Evolutionary conservation across 305 asterid genomes (phyloP).

Genomic region (Solanum hybrid): DNA sequence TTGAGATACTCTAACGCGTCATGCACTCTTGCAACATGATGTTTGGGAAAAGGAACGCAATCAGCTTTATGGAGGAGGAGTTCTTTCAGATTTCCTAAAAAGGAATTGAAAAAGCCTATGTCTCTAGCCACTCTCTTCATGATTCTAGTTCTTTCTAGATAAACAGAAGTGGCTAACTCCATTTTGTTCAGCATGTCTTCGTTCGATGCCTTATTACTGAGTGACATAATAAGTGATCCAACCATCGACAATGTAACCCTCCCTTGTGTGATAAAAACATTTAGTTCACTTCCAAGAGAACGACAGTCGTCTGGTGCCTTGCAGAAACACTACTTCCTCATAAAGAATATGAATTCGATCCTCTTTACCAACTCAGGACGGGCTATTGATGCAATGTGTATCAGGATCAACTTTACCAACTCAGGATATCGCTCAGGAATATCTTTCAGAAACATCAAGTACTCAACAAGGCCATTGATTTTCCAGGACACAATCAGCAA

Average conservation of each 20-base stretch:
- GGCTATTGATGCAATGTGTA: not conserved
- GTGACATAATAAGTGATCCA: not conserved
- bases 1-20: not conserved
- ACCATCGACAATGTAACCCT: not conserved
- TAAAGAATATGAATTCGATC: not conserved
- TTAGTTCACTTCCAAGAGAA: not conserved
- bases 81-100: conserved; percentile 1
- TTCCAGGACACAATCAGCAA: not conserved
- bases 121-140: not conserved
- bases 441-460: not conserved
- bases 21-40: not conserved
- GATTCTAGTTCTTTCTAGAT: not conserved
- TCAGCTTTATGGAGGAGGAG: not conserved
- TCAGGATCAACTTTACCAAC: not conserved
- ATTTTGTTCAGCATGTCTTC: not conserved
- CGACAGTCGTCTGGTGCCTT: not conserved
- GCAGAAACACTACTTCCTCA: not conserved
- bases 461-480: not conserved
- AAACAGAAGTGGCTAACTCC: not conserved
- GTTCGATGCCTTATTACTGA: not conserved
- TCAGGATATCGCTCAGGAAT: not conserved
- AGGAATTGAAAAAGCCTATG: not conserved
- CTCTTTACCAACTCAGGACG: not conserved
- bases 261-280: not conserved
- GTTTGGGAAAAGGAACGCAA: not conserved